Conservation (phyloP, 495 filamentous ascomycete species). For the Melanomma pulvis-pyrius region DNA sequence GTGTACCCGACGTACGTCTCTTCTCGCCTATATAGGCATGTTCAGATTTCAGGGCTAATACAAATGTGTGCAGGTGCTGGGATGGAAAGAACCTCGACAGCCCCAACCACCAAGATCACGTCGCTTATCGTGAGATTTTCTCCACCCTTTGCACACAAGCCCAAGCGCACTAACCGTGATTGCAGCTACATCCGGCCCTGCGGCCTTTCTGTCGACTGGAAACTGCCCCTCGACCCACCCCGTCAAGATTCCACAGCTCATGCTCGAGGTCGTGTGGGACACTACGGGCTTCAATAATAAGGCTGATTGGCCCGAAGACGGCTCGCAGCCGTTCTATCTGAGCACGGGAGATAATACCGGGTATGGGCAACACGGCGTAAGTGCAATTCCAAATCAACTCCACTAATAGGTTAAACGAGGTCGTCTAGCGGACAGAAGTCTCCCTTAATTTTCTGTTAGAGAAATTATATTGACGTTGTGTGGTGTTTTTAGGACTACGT, state of each 20-base stretch:
- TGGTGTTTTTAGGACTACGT: conserved; percentile 44
- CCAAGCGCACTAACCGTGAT: no score
- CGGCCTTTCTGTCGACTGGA: conserved; percentile 19
- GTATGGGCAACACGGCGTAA: conserved; percentile 12
- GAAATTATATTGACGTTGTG: background rate
- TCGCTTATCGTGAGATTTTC: no score
- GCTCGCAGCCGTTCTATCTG: conserved; percentile 28
- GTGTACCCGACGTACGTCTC: conserved; percentile 33
- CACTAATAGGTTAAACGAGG: no score
- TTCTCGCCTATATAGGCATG: background rate
- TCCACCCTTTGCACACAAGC: no score
- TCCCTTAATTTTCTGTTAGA: no score
- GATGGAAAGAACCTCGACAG: conserved; percentile 29
- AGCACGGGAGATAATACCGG: conserved; percentile 30
- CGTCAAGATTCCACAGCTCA: conserved; percentile 35
- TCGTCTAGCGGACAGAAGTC: no score
- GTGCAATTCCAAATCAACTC: background rate
- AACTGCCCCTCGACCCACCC: conserved; percentile 33
- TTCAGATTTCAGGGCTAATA: background rate
- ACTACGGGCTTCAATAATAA: conserved; percentile 35
- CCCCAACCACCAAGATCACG: conserved; percentile 29
- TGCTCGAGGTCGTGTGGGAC: conserved; percentile 37
- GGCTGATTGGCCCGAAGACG: conserved; percentile 30
- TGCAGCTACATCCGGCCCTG: conserved; percentile 18
- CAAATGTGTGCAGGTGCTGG: conserved; percentile 26